Evolutionary conservation across 2,329 filamentous ascomycete genomes (phyloP).

Genomic region (Penicillium sp.): DNA sequence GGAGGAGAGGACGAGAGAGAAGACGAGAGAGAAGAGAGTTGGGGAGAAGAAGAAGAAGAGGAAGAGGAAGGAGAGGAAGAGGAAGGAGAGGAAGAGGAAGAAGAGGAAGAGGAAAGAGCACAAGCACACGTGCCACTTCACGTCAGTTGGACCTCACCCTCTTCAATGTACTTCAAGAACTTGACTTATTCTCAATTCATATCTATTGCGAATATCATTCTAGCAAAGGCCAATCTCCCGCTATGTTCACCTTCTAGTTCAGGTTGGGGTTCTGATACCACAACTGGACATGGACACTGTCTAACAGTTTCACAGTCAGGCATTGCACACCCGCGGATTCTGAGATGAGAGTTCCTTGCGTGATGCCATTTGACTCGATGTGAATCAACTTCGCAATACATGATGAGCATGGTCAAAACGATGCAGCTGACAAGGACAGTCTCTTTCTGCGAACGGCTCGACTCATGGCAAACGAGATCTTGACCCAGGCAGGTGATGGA

Average conservation of each 20-base stretch:
- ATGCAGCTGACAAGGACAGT: not conserved
- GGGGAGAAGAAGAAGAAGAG: no score
- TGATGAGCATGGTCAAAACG: not conserved
- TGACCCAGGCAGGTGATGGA: not conserved
- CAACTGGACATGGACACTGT: not conserved
- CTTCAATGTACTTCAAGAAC: no score
- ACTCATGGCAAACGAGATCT: not conserved
- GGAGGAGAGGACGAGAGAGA: no score
- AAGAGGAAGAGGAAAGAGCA: no score
- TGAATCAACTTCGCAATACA: not conserved
- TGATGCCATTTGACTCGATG: not conserved
- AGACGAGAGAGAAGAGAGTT: no score
- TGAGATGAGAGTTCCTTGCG: not conserved
- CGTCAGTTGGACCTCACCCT: no score
- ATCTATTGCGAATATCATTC: not conserved
- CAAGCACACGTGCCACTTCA: no score
- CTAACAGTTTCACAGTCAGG: not conserved
- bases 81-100: no score
- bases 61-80: no score
- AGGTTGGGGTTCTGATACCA: not conserved
- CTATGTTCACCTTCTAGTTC: not conserved
- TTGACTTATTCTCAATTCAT: not conserved
- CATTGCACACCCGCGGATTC: not conserved
- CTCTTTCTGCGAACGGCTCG: not conserved
- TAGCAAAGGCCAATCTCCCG: not conserved